Conservation (phyloP, 73 alveolate genomes). For the Uronychia binucleata region DNA sequence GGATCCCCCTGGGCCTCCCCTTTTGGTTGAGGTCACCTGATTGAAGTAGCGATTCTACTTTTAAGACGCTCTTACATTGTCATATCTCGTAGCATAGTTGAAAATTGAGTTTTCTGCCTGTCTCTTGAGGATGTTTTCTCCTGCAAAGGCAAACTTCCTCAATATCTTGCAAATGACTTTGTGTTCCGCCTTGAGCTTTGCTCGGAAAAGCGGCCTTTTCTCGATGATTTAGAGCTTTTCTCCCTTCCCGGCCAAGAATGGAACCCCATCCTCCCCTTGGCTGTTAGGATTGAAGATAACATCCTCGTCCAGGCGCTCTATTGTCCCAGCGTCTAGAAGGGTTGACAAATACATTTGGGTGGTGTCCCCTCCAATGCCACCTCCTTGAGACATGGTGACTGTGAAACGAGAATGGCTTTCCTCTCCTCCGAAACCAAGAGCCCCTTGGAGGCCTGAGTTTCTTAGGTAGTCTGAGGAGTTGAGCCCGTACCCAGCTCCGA, state of each 20-base stretch:
- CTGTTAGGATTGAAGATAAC: background rate
- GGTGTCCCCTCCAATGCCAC: background rate
- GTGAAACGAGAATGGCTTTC: background rate
- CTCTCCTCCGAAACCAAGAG: background rate
- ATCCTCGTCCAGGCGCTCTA: constrained; percentile 5
- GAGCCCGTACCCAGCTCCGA: background rate
- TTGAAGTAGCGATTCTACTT: constrained; percentile 7
- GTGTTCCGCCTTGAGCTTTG: constrained; percentile 10
- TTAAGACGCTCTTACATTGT: constrained; percentile 10
- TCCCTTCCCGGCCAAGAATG: background rate
- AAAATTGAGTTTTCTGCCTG: constrained; percentile 39
- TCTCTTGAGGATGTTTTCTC: constrained; percentile 31
- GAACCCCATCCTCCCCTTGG: background rate
- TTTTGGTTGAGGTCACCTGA: constrained; percentile 7
- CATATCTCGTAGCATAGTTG: constrained; percentile 13
- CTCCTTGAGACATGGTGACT: background rate
- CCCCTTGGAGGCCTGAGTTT: background rate
- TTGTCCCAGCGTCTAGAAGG: background rate
- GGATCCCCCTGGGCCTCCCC: background rate
- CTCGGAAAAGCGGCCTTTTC: background rate
- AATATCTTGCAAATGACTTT: constrained; percentile 27
- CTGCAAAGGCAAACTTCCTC: constrained; percentile 29
- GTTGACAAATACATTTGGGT: background rate
- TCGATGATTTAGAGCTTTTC: background rate
- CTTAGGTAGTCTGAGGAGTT: background rate